Conservation (phyloP, 176 grass and related monocot genomes). For the Thinopyrum elongatum region DNA sequence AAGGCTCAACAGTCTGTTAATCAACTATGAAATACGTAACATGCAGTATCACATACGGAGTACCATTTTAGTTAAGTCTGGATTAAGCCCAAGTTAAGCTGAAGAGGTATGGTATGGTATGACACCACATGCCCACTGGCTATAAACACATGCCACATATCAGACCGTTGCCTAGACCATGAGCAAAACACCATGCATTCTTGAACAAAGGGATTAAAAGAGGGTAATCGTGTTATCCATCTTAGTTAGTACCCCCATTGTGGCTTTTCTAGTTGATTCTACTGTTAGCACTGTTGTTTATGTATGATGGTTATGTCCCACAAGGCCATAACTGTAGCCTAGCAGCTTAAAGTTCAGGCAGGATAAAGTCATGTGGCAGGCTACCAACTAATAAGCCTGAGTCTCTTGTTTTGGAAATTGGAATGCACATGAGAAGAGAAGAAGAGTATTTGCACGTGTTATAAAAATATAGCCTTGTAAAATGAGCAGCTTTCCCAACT, state of each 20-base stretch:
- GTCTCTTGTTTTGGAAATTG: background rate
- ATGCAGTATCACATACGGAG: background rate
- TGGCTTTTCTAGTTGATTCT: background rate
- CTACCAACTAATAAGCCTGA: background rate
- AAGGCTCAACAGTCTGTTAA: background rate
- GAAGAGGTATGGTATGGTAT: background rate
- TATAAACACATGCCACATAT: background rate
- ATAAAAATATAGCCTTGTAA: background rate
- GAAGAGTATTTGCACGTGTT: background rate
- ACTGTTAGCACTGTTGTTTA: background rate
- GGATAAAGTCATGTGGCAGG: background rate
- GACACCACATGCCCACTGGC: background rate
- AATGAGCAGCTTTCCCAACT: background rate
- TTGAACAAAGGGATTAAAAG: background rate
- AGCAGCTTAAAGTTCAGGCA: background rate
- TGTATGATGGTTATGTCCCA: background rate
- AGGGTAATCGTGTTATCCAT: background rate
- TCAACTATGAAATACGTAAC: constrained; percentile 7
- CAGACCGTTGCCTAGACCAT: background rate
- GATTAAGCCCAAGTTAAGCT: background rate
- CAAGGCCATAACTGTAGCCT: background rate
- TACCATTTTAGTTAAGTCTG: background rate
- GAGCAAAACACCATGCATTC: background rate
- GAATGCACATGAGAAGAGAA: background rate
- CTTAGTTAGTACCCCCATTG: background rate